These are phyloP conservation scores for Lipomyces sp. DNA, from an alignment of 805 yeast genomes.

Conservation along the genomic window DNA sequence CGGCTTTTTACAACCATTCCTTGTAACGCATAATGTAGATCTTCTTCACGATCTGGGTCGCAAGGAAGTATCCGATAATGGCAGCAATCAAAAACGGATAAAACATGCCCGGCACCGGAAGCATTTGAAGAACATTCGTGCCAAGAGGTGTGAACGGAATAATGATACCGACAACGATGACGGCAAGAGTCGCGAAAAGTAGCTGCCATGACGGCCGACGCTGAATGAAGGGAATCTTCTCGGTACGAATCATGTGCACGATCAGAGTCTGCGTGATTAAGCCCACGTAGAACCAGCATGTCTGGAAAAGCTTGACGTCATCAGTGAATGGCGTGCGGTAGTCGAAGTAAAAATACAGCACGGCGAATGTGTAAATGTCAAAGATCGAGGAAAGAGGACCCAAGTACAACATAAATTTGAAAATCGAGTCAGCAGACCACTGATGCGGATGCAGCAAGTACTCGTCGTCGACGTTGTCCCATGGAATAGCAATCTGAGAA, in stretches of 20 bases:
- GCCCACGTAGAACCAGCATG: slow-evolving; percentile 29
- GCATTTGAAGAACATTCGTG: slow-evolving; percentile 25
- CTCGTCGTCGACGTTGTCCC: slow-evolving; percentile 29
- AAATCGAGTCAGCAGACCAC: slow-evolving; percentile 28
- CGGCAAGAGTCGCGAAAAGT: slow-evolving; percentile 16
- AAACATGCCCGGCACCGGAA: slow-evolving; percentile 28
- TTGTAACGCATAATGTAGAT: slow-evolving; percentile 21
- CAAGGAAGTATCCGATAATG: slow-evolving; percentile 26
- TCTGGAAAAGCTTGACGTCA: slow-evolving; percentile 27
- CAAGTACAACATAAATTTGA: slow-evolving; percentile 25
- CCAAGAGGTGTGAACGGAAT: slow-evolving; percentile 29
- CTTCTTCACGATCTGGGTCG: slow-evolving; percentile 29
- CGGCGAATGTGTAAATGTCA: slow-evolving; percentile 24
- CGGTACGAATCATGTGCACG: slow-evolving; percentile 30
- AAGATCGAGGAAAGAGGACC: slow-evolving; percentile 28
- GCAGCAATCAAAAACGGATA: slow-evolving; percentile 25
- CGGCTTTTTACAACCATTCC: slow-evolving; percentile 27
- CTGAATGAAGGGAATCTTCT: slow-evolving; percentile 29
- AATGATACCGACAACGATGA: slow-evolving; percentile 22
- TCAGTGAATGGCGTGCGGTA: slow-evolving; percentile 26
- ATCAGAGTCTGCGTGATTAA: slow-evolving; percentile 28
- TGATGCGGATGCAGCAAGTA: slow-evolving; percentile 24
- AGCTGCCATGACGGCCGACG: slow-evolving; percentile 30
- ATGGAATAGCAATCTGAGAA: slow-evolving; percentile 30
- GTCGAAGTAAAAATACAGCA: slow-evolving; percentile 23